A percentile compares a stretch with the other conserved stretches of the same genome.
phyloP scores from a whole-genome alignment of 306 rosid genomes.

The Acacia confusa region DNA sequence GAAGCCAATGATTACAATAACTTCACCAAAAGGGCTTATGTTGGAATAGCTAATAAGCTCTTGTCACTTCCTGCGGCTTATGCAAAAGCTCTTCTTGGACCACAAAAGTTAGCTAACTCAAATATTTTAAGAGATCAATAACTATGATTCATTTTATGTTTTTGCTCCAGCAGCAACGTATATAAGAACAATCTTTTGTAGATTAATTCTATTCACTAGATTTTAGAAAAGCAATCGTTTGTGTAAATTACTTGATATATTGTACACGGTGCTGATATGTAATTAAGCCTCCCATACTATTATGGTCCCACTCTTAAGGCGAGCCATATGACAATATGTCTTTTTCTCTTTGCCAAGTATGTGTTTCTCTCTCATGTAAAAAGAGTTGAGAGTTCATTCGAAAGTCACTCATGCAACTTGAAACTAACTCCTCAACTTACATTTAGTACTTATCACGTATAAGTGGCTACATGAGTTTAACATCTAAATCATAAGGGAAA shows the following conservation, averaged over 20 bases:
- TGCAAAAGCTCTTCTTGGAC: conserved; percentile 59
- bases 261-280: neutral
- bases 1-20: conserved; percentile 95
- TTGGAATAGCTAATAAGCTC: conserved; percentile 72
- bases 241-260: neutral
- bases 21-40: conserved; percentile 88
- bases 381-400: too few species aligned
- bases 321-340: neutral
- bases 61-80: conserved; percentile 73
- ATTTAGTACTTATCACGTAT: too few species aligned
- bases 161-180: neutral
- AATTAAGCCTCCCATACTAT: neutral
- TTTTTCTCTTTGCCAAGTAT: too few species aligned
- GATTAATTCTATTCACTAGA: conserved; percentile 12
- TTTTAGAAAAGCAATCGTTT: conserved; percentile 17
- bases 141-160: neutral
- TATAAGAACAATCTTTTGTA: conserved; percentile 22
- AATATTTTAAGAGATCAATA: conserved; percentile 40
- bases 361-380: too few species aligned
- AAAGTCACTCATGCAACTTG: too few species aligned
- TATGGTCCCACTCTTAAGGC: neutral
- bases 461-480: too few species aligned
- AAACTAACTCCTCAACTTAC: too few species aligned
- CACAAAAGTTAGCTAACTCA: conserved; percentile 42
- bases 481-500: too few species aligned